phyloP scores from a whole-genome alignment of 768 basidiomycete genomes.

The Kwoniella botswanensis region DNA sequence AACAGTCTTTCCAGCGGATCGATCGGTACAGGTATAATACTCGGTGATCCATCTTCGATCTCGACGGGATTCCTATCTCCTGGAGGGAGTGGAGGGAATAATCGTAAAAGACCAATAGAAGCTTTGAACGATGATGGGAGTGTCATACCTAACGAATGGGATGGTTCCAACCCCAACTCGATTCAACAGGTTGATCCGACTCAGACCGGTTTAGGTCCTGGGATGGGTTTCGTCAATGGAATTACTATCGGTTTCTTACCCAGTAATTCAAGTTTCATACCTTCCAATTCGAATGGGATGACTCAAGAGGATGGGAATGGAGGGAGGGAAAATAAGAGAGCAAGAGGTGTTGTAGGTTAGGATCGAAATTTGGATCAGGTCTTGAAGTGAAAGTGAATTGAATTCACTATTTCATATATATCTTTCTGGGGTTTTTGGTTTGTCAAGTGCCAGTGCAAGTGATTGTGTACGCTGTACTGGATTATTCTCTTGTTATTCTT shows the following conservation, averaged over 20 bases:
- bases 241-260: constrained; percentile 14
- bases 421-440: not conserved
- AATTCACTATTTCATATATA: not conserved
- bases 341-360: constrained; percentile 21
- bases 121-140: constrained; percentile 29
- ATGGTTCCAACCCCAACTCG: constrained; percentile 1
- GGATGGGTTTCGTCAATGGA: constrained; percentile 7
- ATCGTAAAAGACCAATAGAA: constrained; percentile 39
- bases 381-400: not conserved
- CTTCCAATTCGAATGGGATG: not conserved
- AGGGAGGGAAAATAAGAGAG: constrained; percentile 20
- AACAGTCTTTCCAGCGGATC: constrained; percentile 29
- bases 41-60: constrained; percentile 30
- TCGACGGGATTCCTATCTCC: not conserved
- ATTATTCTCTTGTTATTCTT: no score
- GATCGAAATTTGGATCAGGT: not conserved
- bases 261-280: not conserved
- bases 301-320: not conserved
- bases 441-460: no score
- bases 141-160: constrained; percentile 4
- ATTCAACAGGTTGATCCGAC: not conserved
- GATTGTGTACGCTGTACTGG: no score
- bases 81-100: not conserved
- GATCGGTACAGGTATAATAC: constrained; percentile 43
- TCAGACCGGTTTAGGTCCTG: not conserved